phyloP scores from a whole-genome alignment of 208 protist genomes.

The Trypanosoma mega region DNA sequence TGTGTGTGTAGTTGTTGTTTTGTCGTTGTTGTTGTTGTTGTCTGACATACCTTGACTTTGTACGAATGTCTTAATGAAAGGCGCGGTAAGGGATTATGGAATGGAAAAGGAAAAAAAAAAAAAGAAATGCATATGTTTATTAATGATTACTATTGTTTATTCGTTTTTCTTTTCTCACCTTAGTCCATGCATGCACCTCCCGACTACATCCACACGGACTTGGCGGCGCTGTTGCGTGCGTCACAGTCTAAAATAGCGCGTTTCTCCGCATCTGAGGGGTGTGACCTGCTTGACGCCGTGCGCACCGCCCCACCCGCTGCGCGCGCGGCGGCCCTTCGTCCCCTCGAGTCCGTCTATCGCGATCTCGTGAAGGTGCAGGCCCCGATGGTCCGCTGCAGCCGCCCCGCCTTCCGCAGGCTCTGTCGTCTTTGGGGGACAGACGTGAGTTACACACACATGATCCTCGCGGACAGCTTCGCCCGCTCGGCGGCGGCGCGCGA shows the following conservation, averaged over 20 bases:
- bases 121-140: background rate
- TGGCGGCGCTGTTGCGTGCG: constrained; percentile 30
- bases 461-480: constrained; percentile 83
- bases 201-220: constrained; percentile 35
- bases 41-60: constrained; percentile 10
- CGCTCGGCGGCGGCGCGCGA: constrained; percentile 66
- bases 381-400: constrained; percentile 94
- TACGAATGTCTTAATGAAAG: too few species aligned
- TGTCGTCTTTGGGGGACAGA: constrained; percentile 71
- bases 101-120: background rate
- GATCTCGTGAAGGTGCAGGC: constrained; percentile 71
- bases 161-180: background rate
- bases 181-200: background rate
- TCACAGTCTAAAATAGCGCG: constrained; percentile 22
- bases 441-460: constrained; percentile 92
- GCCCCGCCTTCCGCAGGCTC: constrained; percentile 78
- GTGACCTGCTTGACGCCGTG: constrained; percentile 6
- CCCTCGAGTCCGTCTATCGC: constrained; percentile 31
- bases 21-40: constrained; percentile 3
- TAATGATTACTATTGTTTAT: background rate
- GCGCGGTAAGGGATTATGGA: too few species aligned
- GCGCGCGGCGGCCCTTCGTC: background rate
- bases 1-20: constrained; percentile 2
- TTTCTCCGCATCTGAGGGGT: constrained; percentile 11
- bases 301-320: constrained; percentile 7